Conservation (phyloP, 768 basidiomycete species). For the Clavulina sp. region DNA sequence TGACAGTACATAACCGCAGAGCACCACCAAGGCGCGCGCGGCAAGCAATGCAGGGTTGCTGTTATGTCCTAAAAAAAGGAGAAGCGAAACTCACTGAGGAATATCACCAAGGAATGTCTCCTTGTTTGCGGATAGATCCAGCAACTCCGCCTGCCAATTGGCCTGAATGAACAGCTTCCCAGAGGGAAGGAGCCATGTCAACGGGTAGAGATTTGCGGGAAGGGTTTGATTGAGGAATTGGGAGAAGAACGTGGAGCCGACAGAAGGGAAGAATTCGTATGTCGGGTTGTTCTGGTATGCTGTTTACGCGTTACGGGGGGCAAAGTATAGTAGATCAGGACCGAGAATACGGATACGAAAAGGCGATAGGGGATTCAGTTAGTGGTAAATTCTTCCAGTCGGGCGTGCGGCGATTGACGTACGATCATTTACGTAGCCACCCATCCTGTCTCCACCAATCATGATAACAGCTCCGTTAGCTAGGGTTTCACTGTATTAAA, state of each 20-base stretch:
- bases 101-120: slow-evolving; percentile 20
- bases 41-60: not conserved
- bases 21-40: too few species aligned
- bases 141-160: slow-evolving; percentile 23
- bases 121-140: slow-evolving; percentile 19
- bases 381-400: too few species aligned
- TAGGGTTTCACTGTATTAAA: slow-evolving; percentile 15
- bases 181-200: slow-evolving; percentile 21
- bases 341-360: too few species aligned
- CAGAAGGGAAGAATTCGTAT: slow-evolving; percentile 17
- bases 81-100: slow-evolving; percentile 15
- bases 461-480: slow-evolving; percentile 23
- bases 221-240: slow-evolving; percentile 24
- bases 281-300: slow-evolving; percentile 26
- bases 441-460: slow-evolving; percentile 22
- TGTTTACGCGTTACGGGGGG: slow-evolving; percentile 4
- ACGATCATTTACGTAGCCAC: slow-evolving; percentile 22
- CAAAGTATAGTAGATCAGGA: not conserved
- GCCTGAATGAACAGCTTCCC: slow-evolving; percentile 25
- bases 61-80: not conserved
- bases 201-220: slow-evolving; percentile 21
- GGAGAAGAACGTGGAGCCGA: slow-evolving; percentile 23
- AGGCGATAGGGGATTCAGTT: too few species aligned
- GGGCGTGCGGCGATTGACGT: too few species aligned
- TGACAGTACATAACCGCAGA: not conserved